Evolutionary conservation across 139 green algal genomes (phyloP), one percentile per base, ranked within the genome.

Genomic region (Chlamydomonas sp.): DNA sequence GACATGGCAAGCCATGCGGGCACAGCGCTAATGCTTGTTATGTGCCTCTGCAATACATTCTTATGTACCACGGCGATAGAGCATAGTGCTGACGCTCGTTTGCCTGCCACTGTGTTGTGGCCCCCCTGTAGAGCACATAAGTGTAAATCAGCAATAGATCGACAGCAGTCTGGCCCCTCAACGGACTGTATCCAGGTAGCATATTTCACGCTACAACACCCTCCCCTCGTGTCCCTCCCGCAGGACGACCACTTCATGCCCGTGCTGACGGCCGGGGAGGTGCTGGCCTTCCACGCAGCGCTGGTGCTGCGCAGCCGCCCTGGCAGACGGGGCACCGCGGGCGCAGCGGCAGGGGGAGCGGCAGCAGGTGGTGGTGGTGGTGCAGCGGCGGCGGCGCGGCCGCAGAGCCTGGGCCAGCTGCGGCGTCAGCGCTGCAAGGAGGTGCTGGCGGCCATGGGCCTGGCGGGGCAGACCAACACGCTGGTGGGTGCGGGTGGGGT

Each of bases 171-270:
- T 49, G 31, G 31, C 31, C 31, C 31, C 31, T 49, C 31, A 49
- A 49, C 31, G 31, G 31, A 49, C 31, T 49, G 31, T 49, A 49
- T 49, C 31, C 31, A 49, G 31, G 31, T 49, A 49, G 31, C 31
- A 49, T 49, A 49, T 49, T 49, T 49, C 78, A 57, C 78, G 18
- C 8, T 31, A 63, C 20, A 18, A 64, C 5, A 61, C 78, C 3
- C 77, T 14, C 59, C 1, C 78, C 8, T 8, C 14, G 12, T 1
- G 31, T 49, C 7, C 4, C 79, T 31, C 59, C 72, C 61, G 5
- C 87, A 95, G 92, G 90, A 95, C 66, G 93, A 96, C 92, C 94
- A 94, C 87, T 96, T 96, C 80, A 63, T 94, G 63, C 92, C 93
- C 64, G 89, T 89, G 2, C 93, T 96, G 89, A 95, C 89, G 0